Percentiles rank a stretch among this genome's conserved stretches.
phyloP scores from a whole-genome alignment of 805 yeast species.

The Sugiyamaella qingdaonensis region DNA sequence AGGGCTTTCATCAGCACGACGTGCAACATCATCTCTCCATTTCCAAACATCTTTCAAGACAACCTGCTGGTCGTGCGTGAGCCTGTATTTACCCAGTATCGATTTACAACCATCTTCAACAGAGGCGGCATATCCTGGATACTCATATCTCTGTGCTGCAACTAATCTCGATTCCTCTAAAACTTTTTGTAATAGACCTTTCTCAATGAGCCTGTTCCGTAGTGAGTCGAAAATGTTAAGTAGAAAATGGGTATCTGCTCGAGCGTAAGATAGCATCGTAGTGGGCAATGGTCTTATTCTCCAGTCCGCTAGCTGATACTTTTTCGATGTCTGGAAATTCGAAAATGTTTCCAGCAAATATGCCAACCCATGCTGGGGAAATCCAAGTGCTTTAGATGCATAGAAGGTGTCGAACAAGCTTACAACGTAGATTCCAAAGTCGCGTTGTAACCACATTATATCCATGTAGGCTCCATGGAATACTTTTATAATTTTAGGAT shows the following conservation, averaged over 20 bases:
- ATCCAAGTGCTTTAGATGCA: constrained; percentile 76
- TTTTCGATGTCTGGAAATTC: constrained; percentile 81
- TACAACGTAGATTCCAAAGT: constrained; percentile 86
- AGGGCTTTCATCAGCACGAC: constrained; percentile 76
- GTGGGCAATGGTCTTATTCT: constrained; percentile 76
- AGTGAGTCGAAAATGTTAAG: constrained; percentile 74
- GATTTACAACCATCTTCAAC: constrained; percentile 59
- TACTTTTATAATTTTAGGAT: constrained; percentile 79
- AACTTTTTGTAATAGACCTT: constrained; percentile 45
- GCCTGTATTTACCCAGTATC: constrained; percentile 59
- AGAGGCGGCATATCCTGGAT: constrained; percentile 46
- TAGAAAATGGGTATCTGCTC: constrained; percentile 92
- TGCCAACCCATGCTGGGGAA: constrained; percentile 81
- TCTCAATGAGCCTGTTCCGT: constrained; percentile 54
- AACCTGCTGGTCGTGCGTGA: constrained; percentile 50
- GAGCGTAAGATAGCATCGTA: constrained; percentile 79
- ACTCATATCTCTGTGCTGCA: constrained; percentile 78
- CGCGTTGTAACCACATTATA: constrained; percentile 94
- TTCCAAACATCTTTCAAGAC: constrained; percentile 58
- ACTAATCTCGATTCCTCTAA: constrained; percentile 72
- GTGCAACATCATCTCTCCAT: constrained; percentile 82
- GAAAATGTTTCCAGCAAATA: constrained; percentile 77
- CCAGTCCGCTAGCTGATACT: constrained; percentile 97
- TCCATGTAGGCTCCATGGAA: constrained; percentile 98
- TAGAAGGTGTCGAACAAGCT: constrained; percentile 88